Base-by-base conservation (phyloP, 108 stramenopile genomes). In the Cyclotella sp. region DNA sequence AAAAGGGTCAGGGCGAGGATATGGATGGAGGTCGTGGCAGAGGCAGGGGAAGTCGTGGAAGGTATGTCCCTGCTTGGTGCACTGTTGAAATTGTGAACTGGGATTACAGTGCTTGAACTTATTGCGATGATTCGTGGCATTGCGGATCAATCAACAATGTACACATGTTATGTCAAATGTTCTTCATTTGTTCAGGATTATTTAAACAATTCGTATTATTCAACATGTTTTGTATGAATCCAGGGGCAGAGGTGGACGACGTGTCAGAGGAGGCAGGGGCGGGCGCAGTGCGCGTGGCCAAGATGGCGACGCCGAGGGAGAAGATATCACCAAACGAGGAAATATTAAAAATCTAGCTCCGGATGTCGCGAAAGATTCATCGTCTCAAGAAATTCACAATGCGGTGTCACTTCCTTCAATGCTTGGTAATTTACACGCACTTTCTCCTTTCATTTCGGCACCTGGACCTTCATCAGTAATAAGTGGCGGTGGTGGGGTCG, bases 401-500 rank as follows among this genome's bases (percentile, higher is more conserved):
- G 55, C 55, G 12, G 13, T 27, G 26, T 6, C 8, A 4, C 6
- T 8, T 41, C 67, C 49, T 18, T 47, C 51, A 30, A 52, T 51
- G 67, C 46, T 68, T 19, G 49, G 49, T 8, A 39, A 68, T 68
- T 39, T 52, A 16, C 12, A 42, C 28, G 73, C 78, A 49, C 57
- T 78, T 28, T 78, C 77, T 41, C 77, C 77, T 0, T 78, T 78
- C 44, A 78, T 78, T 52, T 78, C 77, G 0, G 53, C 77, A 49
- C 70, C 70, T 18, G 43, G 39, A 14, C 16, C 63, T 44, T 14
- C n/a, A 9, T 26, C 63, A 27, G 64, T 77, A 14, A 40, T 82
- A 10, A 72, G 70, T 44, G 81, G 76, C 58, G 81, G 76, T n/a
- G 76, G 81, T 45, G 76, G 81, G 15, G 76, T 77, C 0, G 53